Conservation (phyloP, 1,284 basidiomycete species). For the Lignosus rhinocerotis region DNA sequence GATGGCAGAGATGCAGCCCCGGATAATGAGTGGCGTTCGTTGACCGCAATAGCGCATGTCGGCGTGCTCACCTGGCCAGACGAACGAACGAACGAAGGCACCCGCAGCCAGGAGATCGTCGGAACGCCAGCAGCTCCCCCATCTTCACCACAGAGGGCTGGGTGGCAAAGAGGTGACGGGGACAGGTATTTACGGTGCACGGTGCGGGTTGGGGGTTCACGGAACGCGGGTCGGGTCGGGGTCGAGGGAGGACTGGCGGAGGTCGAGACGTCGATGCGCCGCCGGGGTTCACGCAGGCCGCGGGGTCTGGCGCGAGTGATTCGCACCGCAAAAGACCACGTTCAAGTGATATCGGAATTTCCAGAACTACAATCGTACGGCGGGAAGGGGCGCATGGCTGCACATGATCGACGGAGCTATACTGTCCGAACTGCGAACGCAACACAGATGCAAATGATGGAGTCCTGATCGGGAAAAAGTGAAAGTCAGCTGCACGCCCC, state of each 20-base stretch:
- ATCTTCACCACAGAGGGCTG: conserved; percentile 1
- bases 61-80: conserved; percentile 16
- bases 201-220: too few relatives aligned
- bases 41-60: conserved; percentile 7
- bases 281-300: too few relatives aligned
- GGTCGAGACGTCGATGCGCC: too few relatives aligned
- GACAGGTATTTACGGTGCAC: too few relatives aligned
- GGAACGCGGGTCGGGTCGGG: too few relatives aligned
- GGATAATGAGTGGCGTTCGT: conserved; percentile 14
- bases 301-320: too few relatives aligned
- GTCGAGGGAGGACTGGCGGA: too few relatives aligned
- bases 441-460: conserved; percentile 75
- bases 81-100: not conserved
- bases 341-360: too few relatives aligned
- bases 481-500: conserved; percentile 17
- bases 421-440: conserved; percentile 65
- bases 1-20: too few relatives aligned
- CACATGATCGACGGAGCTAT: conserved; percentile 30
- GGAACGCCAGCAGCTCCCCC: conserved; percentile 6
- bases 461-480: conserved; percentile 47
- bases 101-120: conserved; percentile 4
- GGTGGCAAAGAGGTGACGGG: too few relatives aligned
- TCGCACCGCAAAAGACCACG: too few relatives aligned
- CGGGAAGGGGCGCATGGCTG: conserved; percentile 26
- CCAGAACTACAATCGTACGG: conserved; percentile 25